Evolutionary conservation across 1,284 basidiomycete genomes (phyloP).

Genomic region (Rhizoctonia solani): DNA sequence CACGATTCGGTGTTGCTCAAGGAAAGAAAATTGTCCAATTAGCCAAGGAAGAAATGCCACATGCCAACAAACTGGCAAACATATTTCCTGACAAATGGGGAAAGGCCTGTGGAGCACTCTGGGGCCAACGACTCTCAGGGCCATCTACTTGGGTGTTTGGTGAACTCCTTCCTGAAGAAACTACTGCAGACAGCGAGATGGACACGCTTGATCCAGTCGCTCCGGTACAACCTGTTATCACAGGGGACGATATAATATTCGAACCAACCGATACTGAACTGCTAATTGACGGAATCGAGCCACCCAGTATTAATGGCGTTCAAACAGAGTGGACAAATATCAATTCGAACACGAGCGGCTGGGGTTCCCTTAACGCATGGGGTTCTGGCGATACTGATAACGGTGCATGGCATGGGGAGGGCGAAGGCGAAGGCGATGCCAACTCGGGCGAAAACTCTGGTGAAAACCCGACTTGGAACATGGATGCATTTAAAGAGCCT

Average conservation of each 20-base stretch:
- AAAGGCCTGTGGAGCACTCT: slow-evolving; percentile 21
- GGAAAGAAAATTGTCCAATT: slow-evolving; percentile 16
- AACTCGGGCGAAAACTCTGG: neutral
- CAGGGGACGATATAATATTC: neutral
- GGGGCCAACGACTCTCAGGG: slow-evolving; percentile 18
- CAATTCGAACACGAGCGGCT: neutral
- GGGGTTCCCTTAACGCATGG: neutral
- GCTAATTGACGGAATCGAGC: slow-evolving; percentile 9
- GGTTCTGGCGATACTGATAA: neutral
- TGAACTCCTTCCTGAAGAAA: neutral
- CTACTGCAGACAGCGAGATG: neutral
- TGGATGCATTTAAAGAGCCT: slow-evolving; percentile 7
- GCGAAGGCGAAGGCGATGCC: neutral
- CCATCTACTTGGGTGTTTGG: slow-evolving; percentile 14
- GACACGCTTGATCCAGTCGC: neutral
- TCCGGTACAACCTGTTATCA: neutral
- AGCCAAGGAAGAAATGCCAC: slow-evolving; percentile 33
- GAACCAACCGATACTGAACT: slow-evolving; percentile 21
- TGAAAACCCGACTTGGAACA: slow-evolving; percentile 14
- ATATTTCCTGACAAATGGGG: slow-evolving; percentile 26
- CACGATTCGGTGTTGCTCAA: slow-evolving; percentile 3
- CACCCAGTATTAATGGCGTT: slow-evolving; percentile 25
- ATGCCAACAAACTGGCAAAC: slow-evolving; percentile 25
- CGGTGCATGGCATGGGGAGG: neutral
- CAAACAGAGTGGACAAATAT: slow-evolving; percentile 20